Base-by-base conservation (phyloP, 305 asterid species). In the Solanum hybrid region DNA sequence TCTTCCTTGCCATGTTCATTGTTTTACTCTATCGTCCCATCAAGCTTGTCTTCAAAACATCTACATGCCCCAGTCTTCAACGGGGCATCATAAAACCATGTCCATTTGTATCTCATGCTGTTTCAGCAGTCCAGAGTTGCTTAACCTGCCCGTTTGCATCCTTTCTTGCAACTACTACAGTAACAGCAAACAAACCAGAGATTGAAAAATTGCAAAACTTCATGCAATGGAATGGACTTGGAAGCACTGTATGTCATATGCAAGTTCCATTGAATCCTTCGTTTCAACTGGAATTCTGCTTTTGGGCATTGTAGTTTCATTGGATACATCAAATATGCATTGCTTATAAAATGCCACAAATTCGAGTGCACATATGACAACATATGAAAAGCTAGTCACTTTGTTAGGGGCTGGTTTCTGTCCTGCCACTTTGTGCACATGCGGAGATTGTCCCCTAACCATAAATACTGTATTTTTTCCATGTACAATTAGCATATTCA, bases 121-220 rank as follows among this genome's bases (percentile, higher is more conserved):
- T 86, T 4, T 95, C 97, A 89, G 87, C 87, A 87, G 31, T 93
- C 8, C 93, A 92, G 79, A 88, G 78, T 86, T 88, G 94, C 91
- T 91, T 89, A 86, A 91, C 92, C 26, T 91, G 92, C 35, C 80
- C 93, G 56, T 88, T 93, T 6, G 14, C 66, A 76, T 92, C 71
- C 6, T 0, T 42, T 12, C 15, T 60, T 94, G 90, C 95, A 95
- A 91, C 91, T 90, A 45, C 5, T 87, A 94, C 97, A 95, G 22
- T 94, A 89, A 94, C 93, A 27, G 81, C 91, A 75, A 91, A 35
- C 79, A 94, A 96, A 38, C 94, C 97, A 26, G 91, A 38, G 64
- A 95, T 92, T n/a, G 26, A 94, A 45, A 94, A 89, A 17, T 87
- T 95, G 98, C 98, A 93, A 40, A 93, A 88, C 89, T 95, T 94